Evolutionary conservation across 352 stramenopile genomes (phyloP).

Genomic region (Phytophthora europaea): DNA sequence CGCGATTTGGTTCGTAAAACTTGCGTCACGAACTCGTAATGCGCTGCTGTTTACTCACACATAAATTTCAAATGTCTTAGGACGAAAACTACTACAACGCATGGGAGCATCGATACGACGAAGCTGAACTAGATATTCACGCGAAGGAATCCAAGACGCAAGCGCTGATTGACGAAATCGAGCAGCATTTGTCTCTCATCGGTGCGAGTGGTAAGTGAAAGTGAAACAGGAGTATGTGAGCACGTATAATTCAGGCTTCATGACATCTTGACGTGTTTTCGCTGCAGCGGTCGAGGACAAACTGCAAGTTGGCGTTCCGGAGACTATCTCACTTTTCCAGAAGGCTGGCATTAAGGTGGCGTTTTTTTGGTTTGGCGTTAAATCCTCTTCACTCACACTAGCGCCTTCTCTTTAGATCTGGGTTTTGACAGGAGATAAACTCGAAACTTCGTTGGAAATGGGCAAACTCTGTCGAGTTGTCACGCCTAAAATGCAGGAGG

Average conservation of each 20-base stretch:
- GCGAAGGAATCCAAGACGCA: slow-evolving; percentile 71
- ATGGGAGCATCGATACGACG: slow-evolving; percentile 74
- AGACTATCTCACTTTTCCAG: slow-evolving; percentile 91
- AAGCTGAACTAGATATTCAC: slow-evolving; percentile 80
- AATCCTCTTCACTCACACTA: background rate
- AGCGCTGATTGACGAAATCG: slow-evolving; percentile 78
- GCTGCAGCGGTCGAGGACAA: slow-evolving; percentile 97
- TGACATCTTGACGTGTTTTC: background rate
- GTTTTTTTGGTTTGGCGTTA: slow-evolving; percentile 5
- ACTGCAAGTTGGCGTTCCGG: slow-evolving; percentile 97
- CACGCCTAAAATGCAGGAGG: slow-evolving; percentile 84
- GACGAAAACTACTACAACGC: slow-evolving; percentile 72
- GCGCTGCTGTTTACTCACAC: background rate
- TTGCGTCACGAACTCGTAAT: background rate
- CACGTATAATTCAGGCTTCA: background rate
- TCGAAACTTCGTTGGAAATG: slow-evolving; percentile 99
- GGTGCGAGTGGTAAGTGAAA: slow-evolving; percentile 79
- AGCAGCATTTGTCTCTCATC: slow-evolving; percentile 84
- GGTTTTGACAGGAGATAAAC: slow-evolving; percentile 97
- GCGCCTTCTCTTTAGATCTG: slow-evolving; percentile 72
- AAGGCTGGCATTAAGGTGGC: slow-evolving; percentile 96
- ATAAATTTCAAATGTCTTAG: slow-evolving; percentile 34
- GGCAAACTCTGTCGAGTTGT: slow-evolving; percentile 92
- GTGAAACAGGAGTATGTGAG: background rate
- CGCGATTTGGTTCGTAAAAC: slow-evolving; percentile 61